These are phyloP conservation scores for Vitis cinerea DNA, from an alignment of 164 flowering plant genomes.

Conservation along the genomic window DNA sequence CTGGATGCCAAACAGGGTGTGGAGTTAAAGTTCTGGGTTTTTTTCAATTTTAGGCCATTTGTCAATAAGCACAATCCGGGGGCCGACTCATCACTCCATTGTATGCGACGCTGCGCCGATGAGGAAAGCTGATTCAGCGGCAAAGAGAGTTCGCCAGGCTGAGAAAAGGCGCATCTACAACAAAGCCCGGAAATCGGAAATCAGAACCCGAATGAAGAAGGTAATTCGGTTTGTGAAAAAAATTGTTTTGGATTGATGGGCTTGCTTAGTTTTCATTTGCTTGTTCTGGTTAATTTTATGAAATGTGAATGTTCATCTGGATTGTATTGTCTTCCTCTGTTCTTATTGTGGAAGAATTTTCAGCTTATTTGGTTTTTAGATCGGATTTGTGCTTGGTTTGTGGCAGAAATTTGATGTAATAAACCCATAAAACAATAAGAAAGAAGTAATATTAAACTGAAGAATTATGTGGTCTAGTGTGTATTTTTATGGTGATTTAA, in stretches of 20 bases:
- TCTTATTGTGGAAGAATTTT: too few species aligned
- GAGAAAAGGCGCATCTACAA: conserved; percentile 82
- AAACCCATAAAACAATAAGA: too few species aligned
- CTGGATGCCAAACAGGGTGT: too few species aligned
- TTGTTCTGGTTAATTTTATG: not conserved
- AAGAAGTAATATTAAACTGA: too few species aligned
- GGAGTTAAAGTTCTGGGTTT: too few species aligned
- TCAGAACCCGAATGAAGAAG: conserved; percentile 90
- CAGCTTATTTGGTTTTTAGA: too few species aligned
- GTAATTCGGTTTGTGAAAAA: conserved; percentile 25
- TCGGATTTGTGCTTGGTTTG: too few species aligned
- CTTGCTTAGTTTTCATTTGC: not conserved
- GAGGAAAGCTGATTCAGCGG: conserved; percentile 82
- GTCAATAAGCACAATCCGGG: conserved; percentile 34
- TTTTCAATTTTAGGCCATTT: conserved; percentile 37
- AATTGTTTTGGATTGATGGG: not conserved
- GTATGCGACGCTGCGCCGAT: conserved; percentile 73
- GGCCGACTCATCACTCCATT: conserved; percentile 41
- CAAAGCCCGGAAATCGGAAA: conserved; percentile 74
- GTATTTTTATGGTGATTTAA: too few species aligned
- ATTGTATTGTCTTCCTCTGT: too few species aligned
- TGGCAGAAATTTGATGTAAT: too few species aligned
- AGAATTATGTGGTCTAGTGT: too few species aligned
- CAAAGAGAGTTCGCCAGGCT: conserved; percentile 86
- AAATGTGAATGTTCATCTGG: too few species aligned